These are phyloP conservation scores for Mucor racemosus DNA, from an alignment of 371 early-diverging fungal genomes.

Conservation along the genomic window DNA sequence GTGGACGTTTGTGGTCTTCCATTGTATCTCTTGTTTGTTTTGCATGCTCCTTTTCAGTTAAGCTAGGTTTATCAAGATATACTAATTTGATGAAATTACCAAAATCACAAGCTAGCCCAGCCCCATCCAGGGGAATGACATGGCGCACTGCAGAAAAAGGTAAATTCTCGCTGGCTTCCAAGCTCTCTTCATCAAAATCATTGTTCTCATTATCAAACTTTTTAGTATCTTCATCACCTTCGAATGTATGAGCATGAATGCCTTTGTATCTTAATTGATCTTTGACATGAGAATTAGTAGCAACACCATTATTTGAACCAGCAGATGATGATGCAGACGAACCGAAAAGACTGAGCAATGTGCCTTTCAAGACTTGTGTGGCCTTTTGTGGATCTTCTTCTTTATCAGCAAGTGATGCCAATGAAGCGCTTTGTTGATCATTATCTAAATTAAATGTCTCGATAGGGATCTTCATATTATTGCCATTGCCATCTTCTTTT, in stretches of 20 bases:
- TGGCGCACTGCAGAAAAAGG: constrained; percentile 34
- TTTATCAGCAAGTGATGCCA: neutral
- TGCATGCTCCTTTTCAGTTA: constrained; percentile 25
- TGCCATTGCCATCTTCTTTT: neutral
- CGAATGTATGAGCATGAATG: constrained; percentile 13
- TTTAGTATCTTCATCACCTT: constrained; percentile 6
- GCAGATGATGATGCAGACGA: neutral
- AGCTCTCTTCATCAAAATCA: constrained; percentile 16
- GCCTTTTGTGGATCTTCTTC: constrained; percentile 13
- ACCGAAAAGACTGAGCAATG: constrained; percentile 23
- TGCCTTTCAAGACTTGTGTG: neutral
- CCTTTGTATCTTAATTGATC: constrained; percentile 18
- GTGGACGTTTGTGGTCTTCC: neutral
- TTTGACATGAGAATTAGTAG: neutral
- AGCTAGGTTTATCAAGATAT: constrained; percentile 27
- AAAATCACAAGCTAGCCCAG: constrained; percentile 40
- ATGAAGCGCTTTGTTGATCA: neutral
- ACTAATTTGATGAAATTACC: constrained; percentile 46
- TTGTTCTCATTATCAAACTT: constrained; percentile 9
- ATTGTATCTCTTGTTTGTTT: constrained; percentile 12
- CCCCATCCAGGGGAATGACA: constrained; percentile 31
- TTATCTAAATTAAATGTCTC: constrained; percentile 26
- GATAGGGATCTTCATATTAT: constrained; percentile 15
- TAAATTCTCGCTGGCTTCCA: constrained; percentile 36
- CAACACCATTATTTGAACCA: neutral